Percentiles rank a stretch among this genome's conserved stretches.
phyloP scores from a whole-genome alignment of 768 basidiomycete species.

The Tephrocybe sp. region DNA sequence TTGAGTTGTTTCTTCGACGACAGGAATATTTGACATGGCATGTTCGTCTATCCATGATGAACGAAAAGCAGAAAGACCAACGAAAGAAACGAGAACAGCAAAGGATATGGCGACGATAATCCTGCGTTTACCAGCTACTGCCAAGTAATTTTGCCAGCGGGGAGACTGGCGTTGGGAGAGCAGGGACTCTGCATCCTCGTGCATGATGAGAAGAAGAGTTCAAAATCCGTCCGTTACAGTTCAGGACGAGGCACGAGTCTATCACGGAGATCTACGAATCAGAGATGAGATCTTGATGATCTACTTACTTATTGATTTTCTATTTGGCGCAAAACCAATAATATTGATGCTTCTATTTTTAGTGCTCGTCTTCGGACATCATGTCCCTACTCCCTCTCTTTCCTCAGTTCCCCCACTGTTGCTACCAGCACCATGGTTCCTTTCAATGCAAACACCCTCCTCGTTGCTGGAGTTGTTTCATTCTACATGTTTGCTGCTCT shows the following conservation, averaged over 20 bases:
- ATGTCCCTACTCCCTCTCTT: not conserved
- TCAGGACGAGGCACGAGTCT: no score
- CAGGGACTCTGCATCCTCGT: constrained; percentile 13
- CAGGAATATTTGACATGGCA: not conserved
- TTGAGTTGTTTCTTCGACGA: constrained; percentile 1
- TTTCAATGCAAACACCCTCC: constrained; percentile 31
- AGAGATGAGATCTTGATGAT: no score
- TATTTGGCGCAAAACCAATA: no score
- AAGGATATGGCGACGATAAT: constrained; percentile 24
- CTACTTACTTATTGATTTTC: no score
- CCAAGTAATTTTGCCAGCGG: constrained; percentile 9
- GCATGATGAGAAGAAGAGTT: constrained; percentile 6
- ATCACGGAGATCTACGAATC: no score
- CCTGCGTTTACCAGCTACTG: constrained; percentile 16
- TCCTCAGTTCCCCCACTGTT: not conserved
- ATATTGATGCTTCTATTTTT: no score
- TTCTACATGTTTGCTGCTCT: constrained; percentile 81
- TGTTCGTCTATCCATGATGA: constrained; percentile 18
- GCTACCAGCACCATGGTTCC: constrained; percentile 26
- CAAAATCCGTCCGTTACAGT: no score
- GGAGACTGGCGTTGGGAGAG: constrained; percentile 1
- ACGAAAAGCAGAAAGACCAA: constrained; percentile 21
- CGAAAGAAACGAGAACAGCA: constrained; percentile 27
- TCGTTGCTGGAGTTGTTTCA: constrained; percentile 67
- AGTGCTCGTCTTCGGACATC: no score